Conservation (phyloP, 345 rosid genomes). For the Eucalyptus tenuipes region DNA sequence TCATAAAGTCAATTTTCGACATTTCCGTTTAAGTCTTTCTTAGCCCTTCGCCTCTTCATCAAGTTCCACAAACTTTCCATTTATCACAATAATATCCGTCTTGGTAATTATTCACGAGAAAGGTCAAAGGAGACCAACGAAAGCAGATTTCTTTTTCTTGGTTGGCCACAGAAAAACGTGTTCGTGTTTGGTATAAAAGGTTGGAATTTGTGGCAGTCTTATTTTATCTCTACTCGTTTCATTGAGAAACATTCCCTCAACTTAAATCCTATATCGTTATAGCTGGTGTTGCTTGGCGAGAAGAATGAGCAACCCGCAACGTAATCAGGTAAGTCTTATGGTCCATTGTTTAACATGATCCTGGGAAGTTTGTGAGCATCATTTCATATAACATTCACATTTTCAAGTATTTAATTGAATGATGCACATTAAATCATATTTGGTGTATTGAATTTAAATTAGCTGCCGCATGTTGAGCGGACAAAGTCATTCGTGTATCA, state of each 20-base stretch:
- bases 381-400: neutral
- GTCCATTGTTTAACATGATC: neutral
- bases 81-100: neutral
- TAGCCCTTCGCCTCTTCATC: neutral
- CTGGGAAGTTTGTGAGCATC: neutral
- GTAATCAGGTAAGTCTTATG: neutral
- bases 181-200: neutral
- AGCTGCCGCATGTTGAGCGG: neutral
- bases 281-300: neutral
- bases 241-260: neutral
- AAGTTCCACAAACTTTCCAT: neutral
- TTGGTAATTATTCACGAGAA: neutral
- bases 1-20: too few species aligned
- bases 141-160: neutral
- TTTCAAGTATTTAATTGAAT: neutral
- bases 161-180: neutral
- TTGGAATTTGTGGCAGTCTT: neutral
- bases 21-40: too few species aligned
- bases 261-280: neutral
- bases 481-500: neutral
- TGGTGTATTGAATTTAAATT: neutral
- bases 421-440: neutral
- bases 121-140: neutral
- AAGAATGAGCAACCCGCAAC: neutral
- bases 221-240: neutral